Conservation (phyloP, 106 monocot genomes). For the Allium cepa region DNA sequence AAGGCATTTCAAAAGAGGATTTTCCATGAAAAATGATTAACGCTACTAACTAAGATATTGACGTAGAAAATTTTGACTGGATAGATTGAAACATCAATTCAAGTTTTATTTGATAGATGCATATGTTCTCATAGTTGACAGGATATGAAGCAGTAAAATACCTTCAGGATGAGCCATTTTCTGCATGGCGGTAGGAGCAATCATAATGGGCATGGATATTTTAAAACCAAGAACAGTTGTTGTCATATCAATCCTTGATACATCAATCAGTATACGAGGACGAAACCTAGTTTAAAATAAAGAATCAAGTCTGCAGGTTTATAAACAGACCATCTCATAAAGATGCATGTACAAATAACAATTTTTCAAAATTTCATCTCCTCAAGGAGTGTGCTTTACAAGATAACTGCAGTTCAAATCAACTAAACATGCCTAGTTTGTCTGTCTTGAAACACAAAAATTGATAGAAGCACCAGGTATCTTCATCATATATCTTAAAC, state of each 20-base stretch:
- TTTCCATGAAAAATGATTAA: too few relatives aligned
- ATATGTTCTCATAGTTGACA: neutral
- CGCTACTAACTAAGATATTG: too few relatives aligned
- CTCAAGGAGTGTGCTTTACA: too few relatives aligned
- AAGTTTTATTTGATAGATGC: neutral
- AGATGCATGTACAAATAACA: too few relatives aligned
- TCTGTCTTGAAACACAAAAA: too few relatives aligned
- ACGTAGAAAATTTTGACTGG: too few relatives aligned
- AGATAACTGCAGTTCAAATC: too few relatives aligned
- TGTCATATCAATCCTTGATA: constrained; percentile 75
- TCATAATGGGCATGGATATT: constrained; percentile 93
- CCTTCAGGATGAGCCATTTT: constrained; percentile 92
- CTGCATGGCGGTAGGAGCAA: constrained; percentile 84
- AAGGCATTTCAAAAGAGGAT: too few relatives aligned
- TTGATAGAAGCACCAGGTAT: too few relatives aligned
- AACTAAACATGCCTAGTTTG: too few relatives aligned
- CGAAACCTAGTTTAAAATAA: constrained; percentile 36
- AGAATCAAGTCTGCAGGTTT: neutral
- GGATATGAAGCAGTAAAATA: constrained; percentile 7
- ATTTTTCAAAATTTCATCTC: too few relatives aligned
- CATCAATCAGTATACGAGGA: constrained; percentile 82
- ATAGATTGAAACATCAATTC: neutral
- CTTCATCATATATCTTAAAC: too few relatives aligned
- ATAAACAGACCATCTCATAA: neutral
- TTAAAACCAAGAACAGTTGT: constrained; percentile 70